Base-by-base conservation (phyloP, 805 yeast species). In the Myxozyma melibiosi region DNA sequence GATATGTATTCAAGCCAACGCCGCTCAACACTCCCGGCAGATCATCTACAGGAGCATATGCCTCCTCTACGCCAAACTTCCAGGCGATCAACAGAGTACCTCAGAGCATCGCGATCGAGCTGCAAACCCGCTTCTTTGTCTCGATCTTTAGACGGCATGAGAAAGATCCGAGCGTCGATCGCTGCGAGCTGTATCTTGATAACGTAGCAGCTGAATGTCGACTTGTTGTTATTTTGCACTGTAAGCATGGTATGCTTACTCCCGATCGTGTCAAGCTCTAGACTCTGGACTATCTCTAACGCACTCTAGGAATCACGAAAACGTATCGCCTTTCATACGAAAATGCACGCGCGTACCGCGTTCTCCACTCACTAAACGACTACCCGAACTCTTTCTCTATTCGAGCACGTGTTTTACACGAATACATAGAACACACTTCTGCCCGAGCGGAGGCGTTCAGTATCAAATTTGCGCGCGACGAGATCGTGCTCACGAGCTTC, bases 351-450 rank as follows among this genome's bases (percentile, higher is more conserved):
- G 46, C 64, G 28, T 55, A 35, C 42, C 31, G 51, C 7, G 51
- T 60, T 6, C 53, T 60, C 13, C 56, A 57, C 51, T 51, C 58
- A 1, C 25, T 53, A 7, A 54, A 60, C 37, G 60, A 53, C 49
- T 55, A 44, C 22, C 51, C 62, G 16, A 45, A 55, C 27, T 28
- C 41, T 14, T 60, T 60, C 34, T 30, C 18, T 6, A 50, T 60
- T 27, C 39, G 38, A 9, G 55, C 64, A 8, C 37, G 22, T 1
- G 40, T 50, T 3, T 39, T 60, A 1, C 63, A 44, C 18, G 53
- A 57, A 30, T 60, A 49, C 50, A 41, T 60, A 7, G 64, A 60
- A 6, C 63, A 60, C 38, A 60, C 60, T 7, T 60, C 64, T 3
- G 43, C 40, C 4, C 42, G 57, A 4, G 64, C 64, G 2, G 64